Evolutionary conservation across 305 asterid genomes (phyloP).

Genomic region (Plantago coronopus): DNA sequence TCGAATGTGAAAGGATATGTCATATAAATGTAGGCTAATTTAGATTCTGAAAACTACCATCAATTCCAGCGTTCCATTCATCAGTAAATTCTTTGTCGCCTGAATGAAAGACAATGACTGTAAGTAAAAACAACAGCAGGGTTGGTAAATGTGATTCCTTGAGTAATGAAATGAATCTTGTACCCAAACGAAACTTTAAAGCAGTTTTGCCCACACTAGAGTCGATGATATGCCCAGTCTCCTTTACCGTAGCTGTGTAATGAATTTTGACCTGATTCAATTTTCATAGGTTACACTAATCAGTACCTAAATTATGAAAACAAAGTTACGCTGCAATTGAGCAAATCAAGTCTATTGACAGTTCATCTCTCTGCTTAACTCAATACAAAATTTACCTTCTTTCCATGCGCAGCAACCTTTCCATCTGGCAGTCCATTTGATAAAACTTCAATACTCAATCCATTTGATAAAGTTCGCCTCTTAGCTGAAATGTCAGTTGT

Average conservation of each 20-base stretch:
- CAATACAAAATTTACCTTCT: conserved; percentile 41
- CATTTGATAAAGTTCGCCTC: conserved; percentile 57
- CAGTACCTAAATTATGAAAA: conserved; percentile 7
- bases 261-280: conserved; percentile 57
- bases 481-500: conserved; percentile 22
- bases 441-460: conserved; percentile 67
- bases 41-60: conserved; percentile 43
- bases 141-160: neutral
- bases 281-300: conserved; percentile 9
- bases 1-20: neutral
- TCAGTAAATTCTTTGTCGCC: conserved; percentile 52
- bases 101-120: conserved; percentile 26
- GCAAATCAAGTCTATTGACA: neutral
- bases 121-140: conserved; percentile 11
- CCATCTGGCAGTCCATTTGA: conserved; percentile 55
- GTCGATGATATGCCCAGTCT: conserved; percentile 50
- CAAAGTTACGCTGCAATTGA: conserved; percentile 7
- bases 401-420: conserved; percentile 61
- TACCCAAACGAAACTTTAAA: conserved; percentile 65
- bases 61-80: conserved; percentile 75
- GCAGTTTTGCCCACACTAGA: conserved; percentile 47
- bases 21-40: neutral
- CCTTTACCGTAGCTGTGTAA: conserved; percentile 61
- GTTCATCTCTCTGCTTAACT: conserved; percentile 15
- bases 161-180: conserved; percentile 1